Evolutionary conservation across 192 early-diverging fungal genomes (phyloP), one percentile per base, ranked within the genome.

Genomic region (Spizellomyces sp.): DNA sequence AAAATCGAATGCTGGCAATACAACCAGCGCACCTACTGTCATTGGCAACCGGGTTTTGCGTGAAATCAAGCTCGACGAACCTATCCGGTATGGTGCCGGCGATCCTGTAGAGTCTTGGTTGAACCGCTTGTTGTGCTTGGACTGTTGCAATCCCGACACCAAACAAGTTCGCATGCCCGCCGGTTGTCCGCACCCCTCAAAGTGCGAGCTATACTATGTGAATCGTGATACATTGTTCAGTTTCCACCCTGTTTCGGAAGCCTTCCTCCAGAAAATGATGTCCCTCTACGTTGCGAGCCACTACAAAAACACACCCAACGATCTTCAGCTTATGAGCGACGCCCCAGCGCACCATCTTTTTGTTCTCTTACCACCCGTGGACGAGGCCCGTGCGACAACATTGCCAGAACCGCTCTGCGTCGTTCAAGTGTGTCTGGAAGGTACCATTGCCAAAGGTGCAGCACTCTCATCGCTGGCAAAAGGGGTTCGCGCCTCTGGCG

Each of bases 291-390:
- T 98, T 41, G 94, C 97, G 21, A 95, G 93, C 79, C 97, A 99
- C 79, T 99, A 99, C 90, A 99, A 99, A 80, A 99, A 99, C 82
- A 92, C 91, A 47, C 98, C 98, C 43, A 96, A 99, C 78, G 98
- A 99, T 74, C 80, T 99, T 76, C 96, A 98, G 80, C 82, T 99
- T 63, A 86, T 99, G 83, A 95, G 84, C 79, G 98, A 99, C 68
- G 98, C 98, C 1, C 98, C 98, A 14, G 95, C 94, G 0, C 98
- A 99, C 81, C 94, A 96, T 71, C 81, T 99, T 57, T 98, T 98
- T 85, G 97, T 99, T 21, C 87, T 99, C 7, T 77, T 98, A 46
- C 96, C 97, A 58, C 97, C 96, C 41, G 82, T 95, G 55, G 87
- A 89, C 71, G 83, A 85, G 48, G 80, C 77, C 6, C 70, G 80